Evolutionary conservation across 805 yeast genomes (phyloP).

Genomic region (Candida tibetensis): DNA sequence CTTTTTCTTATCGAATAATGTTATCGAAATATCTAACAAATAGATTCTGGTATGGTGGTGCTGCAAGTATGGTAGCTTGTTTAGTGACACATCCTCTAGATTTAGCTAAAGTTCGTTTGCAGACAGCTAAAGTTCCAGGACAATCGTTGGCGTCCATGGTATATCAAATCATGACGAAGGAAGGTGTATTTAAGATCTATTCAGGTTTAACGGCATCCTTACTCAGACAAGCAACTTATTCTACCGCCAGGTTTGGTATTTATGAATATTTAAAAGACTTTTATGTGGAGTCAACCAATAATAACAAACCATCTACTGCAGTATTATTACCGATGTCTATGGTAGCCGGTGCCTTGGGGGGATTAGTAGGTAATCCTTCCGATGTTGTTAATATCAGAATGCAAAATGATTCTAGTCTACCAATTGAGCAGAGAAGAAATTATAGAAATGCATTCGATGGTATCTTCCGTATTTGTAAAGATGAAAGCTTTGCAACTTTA

Average conservation of each 20-base stretch:
- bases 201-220: slow-evolving; percentile 81
- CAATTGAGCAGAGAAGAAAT: slow-evolving; percentile 62
- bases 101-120: slow-evolving; percentile 81
- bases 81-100: slow-evolving; percentile 78
- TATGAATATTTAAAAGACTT: slow-evolving; percentile 71
- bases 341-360: slow-evolving; percentile 84
- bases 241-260: slow-evolving; percentile 83
- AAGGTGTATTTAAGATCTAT: slow-evolving; percentile 70
- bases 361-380: slow-evolving; percentile 83
- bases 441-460: slow-evolving; percentile 82
- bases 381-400: slow-evolving; percentile 85
- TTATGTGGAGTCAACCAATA: slow-evolving; percentile 37
- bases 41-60: slow-evolving; percentile 66
- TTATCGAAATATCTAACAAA: slow-evolving; percentile 5
- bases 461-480: slow-evolving; percentile 50
- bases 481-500: slow-evolving; percentile 59
- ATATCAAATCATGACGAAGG: slow-evolving; percentile 53
- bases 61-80: slow-evolving; percentile 66
- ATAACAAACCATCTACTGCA: slow-evolving; percentile 51
- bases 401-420: slow-evolving; percentile 82
- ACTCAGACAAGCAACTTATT: slow-evolving; percentile 83
- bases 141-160: slow-evolving; percentile 62
- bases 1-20: neutral
- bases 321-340: slow-evolving; percentile 73
- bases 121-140: slow-evolving; percentile 69